These are phyloP conservation scores for Retiboletus flavoniger DNA, from an alignment of 1,284 basidiomycete genomes.

Conservation along the genomic window DNA sequence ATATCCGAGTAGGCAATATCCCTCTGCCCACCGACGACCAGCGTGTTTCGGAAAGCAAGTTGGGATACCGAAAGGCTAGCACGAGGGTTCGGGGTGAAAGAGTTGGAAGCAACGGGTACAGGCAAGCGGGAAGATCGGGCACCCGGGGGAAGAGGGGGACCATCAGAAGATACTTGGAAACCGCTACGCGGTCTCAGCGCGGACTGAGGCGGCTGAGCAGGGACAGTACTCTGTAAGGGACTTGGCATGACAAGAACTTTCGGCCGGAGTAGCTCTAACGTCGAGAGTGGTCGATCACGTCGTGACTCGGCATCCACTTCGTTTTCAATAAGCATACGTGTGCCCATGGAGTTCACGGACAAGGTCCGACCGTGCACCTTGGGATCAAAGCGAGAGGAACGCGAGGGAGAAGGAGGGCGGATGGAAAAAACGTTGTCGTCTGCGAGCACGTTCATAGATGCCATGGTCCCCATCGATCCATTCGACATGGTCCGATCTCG, in stretches of 20 bases:
- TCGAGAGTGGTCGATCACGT: slow-evolving; percentile 61
- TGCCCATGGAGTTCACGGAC: slow-evolving; percentile 66
- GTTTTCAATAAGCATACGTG: slow-evolving; percentile 59
- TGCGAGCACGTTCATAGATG: slow-evolving; percentile 32
- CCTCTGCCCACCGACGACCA: slow-evolving; percentile 63
- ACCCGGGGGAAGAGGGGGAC: slow-evolving; percentile 65
- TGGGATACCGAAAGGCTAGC: slow-evolving; percentile 70
- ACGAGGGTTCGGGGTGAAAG: slow-evolving; percentile 77
- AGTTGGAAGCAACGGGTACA: slow-evolving; percentile 57
- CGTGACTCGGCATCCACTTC: slow-evolving; percentile 46
- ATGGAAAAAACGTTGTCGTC: slow-evolving; percentile 64
- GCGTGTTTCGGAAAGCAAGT: slow-evolving; percentile 74
- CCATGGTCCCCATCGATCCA: slow-evolving; percentile 39
- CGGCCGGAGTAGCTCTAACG: slow-evolving; percentile 71
- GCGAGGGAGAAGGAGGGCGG: slow-evolving; percentile 55
- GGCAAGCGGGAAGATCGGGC: slow-evolving; percentile 54
- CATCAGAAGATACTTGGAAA: slow-evolving; percentile 63
- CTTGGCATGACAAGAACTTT: slow-evolving; percentile 86
- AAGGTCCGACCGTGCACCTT: slow-evolving; percentile 62
- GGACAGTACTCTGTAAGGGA: slow-evolving; percentile 59
- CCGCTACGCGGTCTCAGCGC: slow-evolving; percentile 46
- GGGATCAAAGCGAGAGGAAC: slow-evolving; percentile 71
- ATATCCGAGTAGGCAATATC: slow-evolving; percentile 63
- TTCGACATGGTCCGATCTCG: slow-evolving; percentile 40
- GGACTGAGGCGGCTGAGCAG: slow-evolving; percentile 34